A percentile compares a stretch with the other conserved stretches of the same genome.
These are phyloP conservation scores for Talaromyces sp. DNA, from an alignment of 2,329 filamentous ascomycete species.

Conservation along the genomic window DNA sequence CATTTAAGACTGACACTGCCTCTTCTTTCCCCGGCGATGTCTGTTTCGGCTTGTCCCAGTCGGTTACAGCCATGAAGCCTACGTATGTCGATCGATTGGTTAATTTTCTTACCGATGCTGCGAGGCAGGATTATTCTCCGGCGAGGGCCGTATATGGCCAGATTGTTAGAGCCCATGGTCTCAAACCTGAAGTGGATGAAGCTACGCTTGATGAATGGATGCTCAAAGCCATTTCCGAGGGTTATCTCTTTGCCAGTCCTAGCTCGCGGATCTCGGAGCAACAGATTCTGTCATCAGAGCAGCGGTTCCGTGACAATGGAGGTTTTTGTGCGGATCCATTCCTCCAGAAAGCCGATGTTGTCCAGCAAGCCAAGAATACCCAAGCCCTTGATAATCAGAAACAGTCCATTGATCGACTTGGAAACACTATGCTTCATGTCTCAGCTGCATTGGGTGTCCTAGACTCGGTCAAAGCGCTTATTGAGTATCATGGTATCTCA, in stretches of 20 bases:
- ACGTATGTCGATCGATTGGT: constrained; percentile 19
- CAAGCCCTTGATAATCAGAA: neutral
- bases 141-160: constrained; percentile 22
- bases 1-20: constrained; percentile 10
- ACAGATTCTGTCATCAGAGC: constrained; percentile 13
- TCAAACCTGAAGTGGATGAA: constrained; percentile 13
- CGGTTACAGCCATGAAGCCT: constrained; percentile 18
- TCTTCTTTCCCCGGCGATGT: constrained; percentile 17
- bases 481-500: constrained; percentile 13
- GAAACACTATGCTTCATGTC: constrained; percentile 21
- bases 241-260: constrained; percentile 16
- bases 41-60: constrained; percentile 21
- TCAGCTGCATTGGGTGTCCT: constrained; percentile 17
- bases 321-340: constrained; percentile 21
- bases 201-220: constrained; percentile 17
- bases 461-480: constrained; percentile 12
- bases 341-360: constrained; percentile 14
- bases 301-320: constrained; percentile 16
- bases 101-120: constrained; percentile 17
- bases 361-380: neutral
- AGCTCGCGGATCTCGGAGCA: constrained; percentile 1
- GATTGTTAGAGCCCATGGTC: constrained; percentile 18
- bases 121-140: constrained; percentile 17
- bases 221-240: constrained; percentile 19
- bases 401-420: constrained; percentile 17